Conservation (phyloP, 176 grass and related monocot species). For the Guadua angustifolia region DNA sequence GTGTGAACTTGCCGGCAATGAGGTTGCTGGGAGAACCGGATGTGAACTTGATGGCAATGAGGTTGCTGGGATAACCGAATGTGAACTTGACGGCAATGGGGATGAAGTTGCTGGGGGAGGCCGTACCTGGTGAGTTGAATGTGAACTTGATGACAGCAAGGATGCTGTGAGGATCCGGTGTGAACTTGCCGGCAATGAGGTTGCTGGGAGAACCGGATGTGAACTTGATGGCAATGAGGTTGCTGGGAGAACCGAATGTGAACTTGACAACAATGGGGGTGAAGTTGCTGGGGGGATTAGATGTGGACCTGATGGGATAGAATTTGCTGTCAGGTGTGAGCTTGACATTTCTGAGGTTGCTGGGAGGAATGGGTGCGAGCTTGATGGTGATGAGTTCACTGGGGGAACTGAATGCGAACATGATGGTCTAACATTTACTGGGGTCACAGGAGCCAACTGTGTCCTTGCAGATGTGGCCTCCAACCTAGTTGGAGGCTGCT, state of each 20-base stretch:
- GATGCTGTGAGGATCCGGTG: neutral
- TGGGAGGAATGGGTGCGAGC: neutral
- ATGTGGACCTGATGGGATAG: neutral
- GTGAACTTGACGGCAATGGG: no score
- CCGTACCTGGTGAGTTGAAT: neutral
- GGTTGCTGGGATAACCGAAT: no score
- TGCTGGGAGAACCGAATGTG: neutral
- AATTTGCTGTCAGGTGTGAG: neutral
- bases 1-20: neutral
- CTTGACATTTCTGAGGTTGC: slow-evolving; percentile 7
- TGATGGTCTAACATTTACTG: neutral
- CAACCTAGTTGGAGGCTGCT: slow-evolving; percentile 38
- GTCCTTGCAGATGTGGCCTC: slow-evolving; percentile 31
- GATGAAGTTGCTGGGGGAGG: no score
- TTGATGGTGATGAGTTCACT: slow-evolving; percentile 14
- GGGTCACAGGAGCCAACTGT: slow-evolving; percentile 2
- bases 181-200: neutral
- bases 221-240: neutral
- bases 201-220: neutral
- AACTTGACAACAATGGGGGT: no score
- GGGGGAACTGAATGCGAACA: slow-evolving; percentile 11
- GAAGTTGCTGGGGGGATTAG: no score
- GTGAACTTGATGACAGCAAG: neutral
- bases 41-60: neutral
- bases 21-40: neutral